Percentiles rank a stretch among this genome's conserved stretches.
These are phyloP conservation scores for Diaporthe longicolla DNA, from an alignment of 2,329 filamentous ascomycete genomes.

Conservation along the genomic window DNA sequence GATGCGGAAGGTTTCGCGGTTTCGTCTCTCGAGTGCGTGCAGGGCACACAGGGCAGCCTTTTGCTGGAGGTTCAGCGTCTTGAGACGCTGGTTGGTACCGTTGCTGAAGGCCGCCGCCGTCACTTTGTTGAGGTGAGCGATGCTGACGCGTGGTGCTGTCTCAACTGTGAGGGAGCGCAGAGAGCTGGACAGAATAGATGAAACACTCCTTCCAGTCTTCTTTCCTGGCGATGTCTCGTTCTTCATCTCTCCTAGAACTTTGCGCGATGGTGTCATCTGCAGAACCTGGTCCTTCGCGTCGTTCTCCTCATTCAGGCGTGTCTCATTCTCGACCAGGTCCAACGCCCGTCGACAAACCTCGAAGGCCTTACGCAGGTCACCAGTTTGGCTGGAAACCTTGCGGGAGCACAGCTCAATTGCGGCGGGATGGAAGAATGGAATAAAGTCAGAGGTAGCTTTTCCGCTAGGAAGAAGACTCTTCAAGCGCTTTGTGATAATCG, in stretches of 20 bases:
- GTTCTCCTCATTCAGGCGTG: slow-evolving; percentile 79
- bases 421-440: slow-evolving; percentile 93
- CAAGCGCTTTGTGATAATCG: slow-evolving; percentile 87
- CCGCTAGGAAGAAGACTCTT: slow-evolving; percentile 77
- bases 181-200: slow-evolving; percentile 66
- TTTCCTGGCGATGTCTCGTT: slow-evolving; percentile 75
- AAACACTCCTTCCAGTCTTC: slow-evolving; percentile 56
- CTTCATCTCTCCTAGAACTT: slow-evolving; percentile 83
- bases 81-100: slow-evolving; percentile 85
- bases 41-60: slow-evolving; percentile 94
- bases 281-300: slow-evolving; percentile 69
- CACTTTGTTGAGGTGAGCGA: slow-evolving; percentile 91
- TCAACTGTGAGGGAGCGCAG: slow-evolving; percentile 76
- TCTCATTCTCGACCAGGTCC: slow-evolving; percentile 90
- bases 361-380: slow-evolving; percentile 94
- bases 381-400: slow-evolving; percentile 94
- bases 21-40: slow-evolving; percentile 86
- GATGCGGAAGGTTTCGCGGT: slow-evolving; percentile 64
- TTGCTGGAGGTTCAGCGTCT: slow-evolving; percentile 93
- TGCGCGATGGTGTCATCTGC: slow-evolving; percentile 78
- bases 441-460: slow-evolving; percentile 67
- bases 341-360: slow-evolving; percentile 92
- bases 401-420: slow-evolving; percentile 95
- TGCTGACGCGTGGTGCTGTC: slow-evolving; percentile 89
- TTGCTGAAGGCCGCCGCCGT: slow-evolving; percentile 93